phyloP scores from a whole-genome alignment of 2,329 filamentous ascomycete species.

The Monosporascus sp. region DNA sequence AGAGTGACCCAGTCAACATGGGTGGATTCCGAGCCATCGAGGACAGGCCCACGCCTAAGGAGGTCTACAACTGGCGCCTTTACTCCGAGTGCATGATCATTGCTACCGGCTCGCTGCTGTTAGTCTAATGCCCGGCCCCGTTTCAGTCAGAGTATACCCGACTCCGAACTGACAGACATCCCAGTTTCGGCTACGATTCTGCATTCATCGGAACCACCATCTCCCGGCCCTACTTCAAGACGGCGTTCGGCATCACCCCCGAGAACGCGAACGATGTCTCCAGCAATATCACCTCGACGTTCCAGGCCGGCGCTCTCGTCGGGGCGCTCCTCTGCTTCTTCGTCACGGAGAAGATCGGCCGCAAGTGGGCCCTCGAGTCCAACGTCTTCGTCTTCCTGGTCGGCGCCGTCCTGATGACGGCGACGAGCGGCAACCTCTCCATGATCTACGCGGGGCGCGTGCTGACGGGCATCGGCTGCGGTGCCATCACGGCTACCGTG shows the following conservation, averaged over 20 bases:
- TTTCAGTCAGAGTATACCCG: slow-evolving; percentile 1
- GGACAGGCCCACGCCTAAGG: slow-evolving; percentile 48
- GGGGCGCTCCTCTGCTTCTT: slow-evolving; percentile 44
- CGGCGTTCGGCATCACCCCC: slow-evolving; percentile 34
- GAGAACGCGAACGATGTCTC: slow-evolving; percentile 32
- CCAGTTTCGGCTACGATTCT: slow-evolving; percentile 46
- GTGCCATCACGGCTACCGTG: slow-evolving; percentile 52
- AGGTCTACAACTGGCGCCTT: slow-evolving; percentile 49
- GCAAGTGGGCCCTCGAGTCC: slow-evolving; percentile 44
- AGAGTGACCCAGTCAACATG: slow-evolving; percentile 18
- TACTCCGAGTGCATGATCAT: slow-evolving; percentile 44
- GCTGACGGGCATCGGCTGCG: slow-evolving; percentile 51
- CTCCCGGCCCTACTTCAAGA: slow-evolving; percentile 40
- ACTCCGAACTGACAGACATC: not conserved
- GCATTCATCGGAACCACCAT: slow-evolving; percentile 52
- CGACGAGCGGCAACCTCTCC: slow-evolving; percentile 33
- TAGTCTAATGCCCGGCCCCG: slow-evolving; percentile 6
- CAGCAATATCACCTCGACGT: slow-evolving; percentile 42
- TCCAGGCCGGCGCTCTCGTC: slow-evolving; percentile 47
- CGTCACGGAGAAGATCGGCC: slow-evolving; percentile 42
- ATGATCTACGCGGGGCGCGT: slow-evolving; percentile 52
- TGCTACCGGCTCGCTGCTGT: slow-evolving; percentile 40
- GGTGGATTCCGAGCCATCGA: slow-evolving; percentile 41
- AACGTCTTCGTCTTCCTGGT: slow-evolving; percentile 38
- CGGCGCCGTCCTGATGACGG: slow-evolving; percentile 38